Conservation (phyloP, 2,329 filamentous ascomycete species). For the Curvularia sp. region DNA sequence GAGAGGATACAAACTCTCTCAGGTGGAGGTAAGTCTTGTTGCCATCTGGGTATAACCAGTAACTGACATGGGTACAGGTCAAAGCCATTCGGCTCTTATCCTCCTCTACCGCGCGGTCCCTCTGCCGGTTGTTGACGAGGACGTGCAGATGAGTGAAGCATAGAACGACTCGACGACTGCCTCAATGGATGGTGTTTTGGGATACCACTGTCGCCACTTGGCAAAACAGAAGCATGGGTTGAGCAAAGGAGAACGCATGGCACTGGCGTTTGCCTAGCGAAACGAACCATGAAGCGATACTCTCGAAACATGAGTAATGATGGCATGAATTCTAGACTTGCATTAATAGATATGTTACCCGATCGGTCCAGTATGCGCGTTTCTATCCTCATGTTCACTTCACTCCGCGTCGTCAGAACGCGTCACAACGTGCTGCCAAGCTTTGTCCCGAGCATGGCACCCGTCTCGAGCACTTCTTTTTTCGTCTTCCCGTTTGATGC, state of each 20-base stretch:
- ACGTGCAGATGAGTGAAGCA: slow-evolving; percentile 44
- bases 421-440: slow-evolving; percentile 29
- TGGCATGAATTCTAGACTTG: slow-evolving; percentile 27
- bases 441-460: slow-evolving; percentile 3
- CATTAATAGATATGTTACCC: slow-evolving; percentile 13
- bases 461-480: slow-evolving; percentile 3
- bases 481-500: not conserved
- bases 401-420: slow-evolving; percentile 26
- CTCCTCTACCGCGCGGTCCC: slow-evolving; percentile 79
- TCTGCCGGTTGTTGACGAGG: slow-evolving; percentile 65
- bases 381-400: slow-evolving; percentile 25
- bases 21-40: slow-evolving; percentile 72
- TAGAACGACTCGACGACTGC: slow-evolving; percentile 5
- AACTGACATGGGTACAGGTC: slow-evolving; percentile 54
- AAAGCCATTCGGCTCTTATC: slow-evolving; percentile 83
- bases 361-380: slow-evolving; percentile 6
- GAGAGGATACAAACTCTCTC: slow-evolving; percentile 91
- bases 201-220: not conserved
- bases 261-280: slow-evolving; percentile 43
- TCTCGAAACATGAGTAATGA: slow-evolving; percentile 27
- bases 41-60: not conserved
- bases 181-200: not conserved
- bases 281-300: slow-evolving; percentile 20
- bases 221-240: slow-evolving; percentile 3
- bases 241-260: slow-evolving; percentile 25